Conservation (phyloP, 1,139 yeast genomes). For the Kodamaea alishanica region DNA sequence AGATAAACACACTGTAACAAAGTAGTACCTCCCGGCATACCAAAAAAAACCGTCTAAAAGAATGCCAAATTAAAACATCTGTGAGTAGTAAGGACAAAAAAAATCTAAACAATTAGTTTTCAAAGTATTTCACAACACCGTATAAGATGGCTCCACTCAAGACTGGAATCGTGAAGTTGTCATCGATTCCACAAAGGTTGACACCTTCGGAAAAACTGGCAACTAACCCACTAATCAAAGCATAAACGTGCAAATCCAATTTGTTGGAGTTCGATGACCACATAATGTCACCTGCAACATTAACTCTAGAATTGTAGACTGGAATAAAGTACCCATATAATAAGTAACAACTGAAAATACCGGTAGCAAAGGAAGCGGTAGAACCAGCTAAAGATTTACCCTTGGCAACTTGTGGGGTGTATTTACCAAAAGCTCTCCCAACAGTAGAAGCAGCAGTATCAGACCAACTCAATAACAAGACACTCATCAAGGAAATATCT, state of each 20-base stretch:
- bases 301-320: slow-evolving; percentile 40
- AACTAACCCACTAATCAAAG: slow-evolving; percentile 68
- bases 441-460: slow-evolving; percentile 96
- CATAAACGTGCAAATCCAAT: slow-evolving; percentile 48
- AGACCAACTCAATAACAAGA: slow-evolving; percentile 87
- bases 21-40: too few species aligned
- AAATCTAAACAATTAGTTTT: neutral
- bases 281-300: slow-evolving; percentile 50
- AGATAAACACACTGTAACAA: too few species aligned
- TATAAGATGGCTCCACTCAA: slow-evolving; percentile 65
- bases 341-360: slow-evolving; percentile 59
- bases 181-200: slow-evolving; percentile 73
- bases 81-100: too few species aligned
- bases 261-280: slow-evolving; percentile 65
- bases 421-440: slow-evolving; percentile 79
- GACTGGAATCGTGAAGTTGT: slow-evolving; percentile 90
- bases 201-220: slow-evolving; percentile 87
- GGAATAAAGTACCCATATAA: slow-evolving; percentile 76
- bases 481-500: slow-evolving; percentile 74
- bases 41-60: too few species aligned
- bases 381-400: slow-evolving; percentile 89
- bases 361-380: slow-evolving; percentile 76
- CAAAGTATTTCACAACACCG: slow-evolving; percentile 31
- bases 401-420: slow-evolving; percentile 71
- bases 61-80: too few species aligned